These are phyloP conservation scores for Chalaropsis ovoidea DNA, from an alignment of 2,329 filamentous ascomycete genomes.

Conservation along the genomic window DNA sequence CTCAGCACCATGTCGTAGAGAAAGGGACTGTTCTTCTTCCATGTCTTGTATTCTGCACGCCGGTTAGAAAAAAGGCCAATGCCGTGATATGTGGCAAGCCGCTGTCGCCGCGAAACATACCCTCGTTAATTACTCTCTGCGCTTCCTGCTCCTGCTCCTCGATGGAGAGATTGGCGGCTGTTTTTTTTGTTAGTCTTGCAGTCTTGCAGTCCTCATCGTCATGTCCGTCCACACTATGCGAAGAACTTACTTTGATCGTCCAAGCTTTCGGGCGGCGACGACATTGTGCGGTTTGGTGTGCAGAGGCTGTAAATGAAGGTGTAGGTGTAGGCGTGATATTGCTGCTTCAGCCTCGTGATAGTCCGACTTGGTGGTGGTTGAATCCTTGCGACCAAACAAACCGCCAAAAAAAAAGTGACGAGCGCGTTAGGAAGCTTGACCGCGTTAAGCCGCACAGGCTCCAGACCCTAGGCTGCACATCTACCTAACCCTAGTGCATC, in stretches of 20 bases:
- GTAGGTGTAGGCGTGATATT: too few relatives aligned
- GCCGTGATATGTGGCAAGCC: not conserved
- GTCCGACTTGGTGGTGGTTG: not conserved
- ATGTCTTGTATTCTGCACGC: conserved; percentile 85
- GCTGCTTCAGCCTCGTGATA: conserved; percentile 11
- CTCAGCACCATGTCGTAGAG: conserved; percentile 96
- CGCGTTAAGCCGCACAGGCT: conserved; percentile 2
- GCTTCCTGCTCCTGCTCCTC: conserved; percentile 64
- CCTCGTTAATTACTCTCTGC: conserved; percentile 90
- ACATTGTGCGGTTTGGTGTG: not conserved
- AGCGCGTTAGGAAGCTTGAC: conserved; percentile 1
- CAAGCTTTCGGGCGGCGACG: conserved; percentile 19
- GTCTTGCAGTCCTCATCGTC: not conserved
- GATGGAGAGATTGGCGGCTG: conserved; percentile 32
- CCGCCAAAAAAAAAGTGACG: not conserved
- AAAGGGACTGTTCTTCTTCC: conserved; percentile 99
- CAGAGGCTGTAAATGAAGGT: not conserved
- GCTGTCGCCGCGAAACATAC: conserved; percentile 35
- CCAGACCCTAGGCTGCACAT: not conserved
- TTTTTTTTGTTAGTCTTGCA: conserved; percentile 26
- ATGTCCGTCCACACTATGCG: not conserved
- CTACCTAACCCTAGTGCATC: not conserved
- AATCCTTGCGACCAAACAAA: not conserved
- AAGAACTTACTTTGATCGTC: conserved; percentile 21
- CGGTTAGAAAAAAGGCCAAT: conserved; percentile 25